Conservation (phyloP, 2,329 filamentous ascomycete genomes). For the Scedosporium boydii region DNA sequence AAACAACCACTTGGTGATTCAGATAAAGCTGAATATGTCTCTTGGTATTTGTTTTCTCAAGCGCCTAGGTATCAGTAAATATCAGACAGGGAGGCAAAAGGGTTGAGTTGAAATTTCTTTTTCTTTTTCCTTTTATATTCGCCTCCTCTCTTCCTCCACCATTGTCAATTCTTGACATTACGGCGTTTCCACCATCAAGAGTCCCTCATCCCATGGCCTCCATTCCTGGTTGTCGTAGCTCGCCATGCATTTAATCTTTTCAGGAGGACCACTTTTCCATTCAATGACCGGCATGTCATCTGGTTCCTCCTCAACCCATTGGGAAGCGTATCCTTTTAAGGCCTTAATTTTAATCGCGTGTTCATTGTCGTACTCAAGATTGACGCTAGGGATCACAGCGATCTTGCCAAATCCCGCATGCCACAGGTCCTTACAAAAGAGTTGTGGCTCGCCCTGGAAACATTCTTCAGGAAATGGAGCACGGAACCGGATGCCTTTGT, state of each 20-base stretch:
- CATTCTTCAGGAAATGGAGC: conserved; percentile 32
- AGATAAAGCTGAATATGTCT: too few species aligned
- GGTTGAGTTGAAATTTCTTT: too few species aligned
- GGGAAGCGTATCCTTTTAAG: conserved; percentile 37
- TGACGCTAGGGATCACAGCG: conserved; percentile 45
- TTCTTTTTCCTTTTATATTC: too few species aligned
- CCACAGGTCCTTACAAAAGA: conserved; percentile 52
- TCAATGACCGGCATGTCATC: conserved; percentile 23
- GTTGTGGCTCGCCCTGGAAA: conserved; percentile 41
- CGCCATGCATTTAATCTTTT: conserved; percentile 37
- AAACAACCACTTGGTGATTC: too few species aligned
- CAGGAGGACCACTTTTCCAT: conserved; percentile 34
- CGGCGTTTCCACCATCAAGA: background rate
- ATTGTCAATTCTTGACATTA: too few species aligned
- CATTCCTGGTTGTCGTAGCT: conserved; percentile 30
- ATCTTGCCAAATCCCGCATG: conserved; percentile 37
- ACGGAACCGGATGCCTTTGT: conserved; percentile 35
- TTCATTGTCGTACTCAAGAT: conserved; percentile 43
- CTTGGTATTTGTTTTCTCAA: too few species aligned
- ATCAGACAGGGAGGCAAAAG: too few species aligned
- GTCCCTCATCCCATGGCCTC: conserved; percentile 29
- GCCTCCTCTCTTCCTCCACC: too few species aligned
- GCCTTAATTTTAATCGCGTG: conserved; percentile 34
- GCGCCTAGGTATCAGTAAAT: too few species aligned
- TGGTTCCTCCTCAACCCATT: conserved; percentile 21